Conservation (phyloP, 176 grass and related monocot species). For the Thinopyrum elongatum region DNA sequence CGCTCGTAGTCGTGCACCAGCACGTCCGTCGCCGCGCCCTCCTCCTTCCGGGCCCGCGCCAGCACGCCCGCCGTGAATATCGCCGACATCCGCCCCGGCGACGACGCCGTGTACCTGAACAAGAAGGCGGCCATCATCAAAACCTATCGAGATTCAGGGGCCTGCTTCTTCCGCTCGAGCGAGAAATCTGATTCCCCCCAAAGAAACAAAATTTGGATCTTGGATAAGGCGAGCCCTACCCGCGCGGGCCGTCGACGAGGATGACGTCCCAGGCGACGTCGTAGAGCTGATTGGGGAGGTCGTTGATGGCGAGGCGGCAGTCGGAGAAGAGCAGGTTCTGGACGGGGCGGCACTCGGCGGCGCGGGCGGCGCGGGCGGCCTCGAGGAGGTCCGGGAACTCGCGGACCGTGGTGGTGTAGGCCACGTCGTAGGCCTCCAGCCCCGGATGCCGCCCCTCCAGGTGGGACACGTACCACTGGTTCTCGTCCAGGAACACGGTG, state of each 20-base stretch:
- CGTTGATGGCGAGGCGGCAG: constrained; percentile 90
- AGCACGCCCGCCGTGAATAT: constrained; percentile 87
- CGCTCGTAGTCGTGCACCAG: constrained; percentile 91
- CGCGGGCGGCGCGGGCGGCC: constrained; percentile 33
- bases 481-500: constrained; percentile 96
- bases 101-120: constrained; percentile 52
- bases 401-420: constrained; percentile 77
- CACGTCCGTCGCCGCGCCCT: constrained; percentile 51
- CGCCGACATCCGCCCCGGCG: constrained; percentile 84
- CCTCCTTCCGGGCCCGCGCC: constrained; percentile 49
- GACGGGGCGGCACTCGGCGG: constrained; percentile 75
- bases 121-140: too few species aligned
- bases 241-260: constrained; percentile 88
- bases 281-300: constrained; percentile 92
- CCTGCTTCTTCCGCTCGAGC: not conserved
- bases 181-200: not conserved
- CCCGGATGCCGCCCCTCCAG: constrained; percentile 72
- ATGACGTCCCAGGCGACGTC: constrained; percentile 89
- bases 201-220: not conserved
- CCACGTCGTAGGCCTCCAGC: constrained; percentile 88
- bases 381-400: constrained; percentile 78
- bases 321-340: constrained; percentile 98
- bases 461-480: constrained; percentile 98
- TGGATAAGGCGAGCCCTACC: not conserved
- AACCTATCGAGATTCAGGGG: not conserved